phyloP scores from a whole-genome alignment of 495 filamentous ascomycete genomes.

The Penicillium egyptiacum region DNA sequence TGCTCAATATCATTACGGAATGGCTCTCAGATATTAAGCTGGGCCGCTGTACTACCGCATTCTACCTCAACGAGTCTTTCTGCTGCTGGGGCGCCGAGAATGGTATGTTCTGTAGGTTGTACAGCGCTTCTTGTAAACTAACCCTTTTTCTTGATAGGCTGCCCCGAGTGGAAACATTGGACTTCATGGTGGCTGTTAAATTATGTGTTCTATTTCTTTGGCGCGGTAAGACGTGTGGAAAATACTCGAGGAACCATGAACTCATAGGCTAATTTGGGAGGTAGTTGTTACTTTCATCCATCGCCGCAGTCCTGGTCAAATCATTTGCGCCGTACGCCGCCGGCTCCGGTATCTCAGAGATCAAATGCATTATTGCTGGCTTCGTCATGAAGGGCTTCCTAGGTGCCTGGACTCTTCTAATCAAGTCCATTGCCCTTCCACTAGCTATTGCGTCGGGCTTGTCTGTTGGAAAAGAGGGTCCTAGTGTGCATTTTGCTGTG shows the following conservation, averaged over 20 bases:
- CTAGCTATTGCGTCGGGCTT: conserved; percentile 93
- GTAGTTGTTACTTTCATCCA: conserved; percentile 77
- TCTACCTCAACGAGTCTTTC: conserved; percentile 97
- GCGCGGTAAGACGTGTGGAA: conserved; percentile 61
- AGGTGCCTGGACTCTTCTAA: conserved; percentile 85
- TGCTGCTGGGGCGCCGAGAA: conserved; percentile 97
- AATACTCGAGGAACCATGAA: not conserved
- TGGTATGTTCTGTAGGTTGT: conserved; percentile 48
- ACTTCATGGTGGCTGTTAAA: conserved; percentile 75
- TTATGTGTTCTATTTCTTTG: conserved; percentile 85
- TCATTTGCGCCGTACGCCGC: conserved; percentile 95
- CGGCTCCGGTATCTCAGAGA: conserved; percentile 96
- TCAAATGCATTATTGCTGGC: conserved; percentile 99
- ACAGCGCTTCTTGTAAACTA: not conserved
- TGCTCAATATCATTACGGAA: conserved; percentile 94
- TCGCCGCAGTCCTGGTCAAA: conserved; percentile 82
- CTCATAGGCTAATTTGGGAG: conserved; percentile 11
- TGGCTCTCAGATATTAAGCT: conserved; percentile 96
- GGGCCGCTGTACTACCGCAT: conserved; percentile 89
- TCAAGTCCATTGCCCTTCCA: conserved; percentile 90
- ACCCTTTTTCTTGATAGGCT: conserved; percentile 51
- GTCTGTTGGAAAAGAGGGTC: conserved; percentile 95
- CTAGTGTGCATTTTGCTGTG: conserved; percentile 96
- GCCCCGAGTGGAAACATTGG: conserved; percentile 89
- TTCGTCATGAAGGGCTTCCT: conserved; percentile 99